Percentiles rank a stretch among this genome's conserved stretches.
Evolutionary conservation across 2,329 filamentous ascomycete species (phyloP).

Genomic region (Ophiostoma tasmaniense): DNA sequence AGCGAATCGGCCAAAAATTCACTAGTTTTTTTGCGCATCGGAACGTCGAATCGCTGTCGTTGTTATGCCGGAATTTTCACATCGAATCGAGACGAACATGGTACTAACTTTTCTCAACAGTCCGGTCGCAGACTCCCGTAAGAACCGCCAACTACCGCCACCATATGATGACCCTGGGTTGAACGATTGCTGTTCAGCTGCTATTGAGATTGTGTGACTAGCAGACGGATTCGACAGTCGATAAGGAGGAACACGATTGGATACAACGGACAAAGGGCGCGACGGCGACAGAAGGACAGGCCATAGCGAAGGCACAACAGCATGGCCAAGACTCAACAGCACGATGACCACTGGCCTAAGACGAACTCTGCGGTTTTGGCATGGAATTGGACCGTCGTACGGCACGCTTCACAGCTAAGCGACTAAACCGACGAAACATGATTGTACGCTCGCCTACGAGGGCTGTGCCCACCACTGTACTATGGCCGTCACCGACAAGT

Average conservation of each 20-base stretch:
- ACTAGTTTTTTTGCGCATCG: background rate
- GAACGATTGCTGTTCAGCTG: background rate
- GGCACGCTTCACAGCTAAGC: background rate
- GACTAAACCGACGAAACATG: background rate
- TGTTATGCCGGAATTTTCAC: background rate
- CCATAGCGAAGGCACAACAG: background rate
- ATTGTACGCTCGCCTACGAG: background rate
- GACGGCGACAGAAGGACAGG: background rate
- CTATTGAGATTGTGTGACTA: background rate
- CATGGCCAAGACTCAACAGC: background rate
- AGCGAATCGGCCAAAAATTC: background rate
- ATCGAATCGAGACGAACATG: background rate
- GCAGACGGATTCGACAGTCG: background rate
- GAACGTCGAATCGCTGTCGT: background rate
- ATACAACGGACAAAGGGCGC: background rate
- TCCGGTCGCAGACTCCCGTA: conserved; percentile 23
- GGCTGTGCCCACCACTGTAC: background rate
- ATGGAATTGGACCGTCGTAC: background rate
- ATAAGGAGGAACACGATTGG: background rate
- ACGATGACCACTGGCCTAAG: too few species aligned
- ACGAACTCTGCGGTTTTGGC: too few species aligned
- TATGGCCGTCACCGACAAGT: background rate
- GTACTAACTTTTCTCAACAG: conserved; percentile 16
- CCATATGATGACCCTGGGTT: background rate
- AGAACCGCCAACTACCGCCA: conserved; percentile 9